phyloP scores from a whole-genome alignment of 176 grass and related monocot genomes.

The Carex kokanica region DNA sequence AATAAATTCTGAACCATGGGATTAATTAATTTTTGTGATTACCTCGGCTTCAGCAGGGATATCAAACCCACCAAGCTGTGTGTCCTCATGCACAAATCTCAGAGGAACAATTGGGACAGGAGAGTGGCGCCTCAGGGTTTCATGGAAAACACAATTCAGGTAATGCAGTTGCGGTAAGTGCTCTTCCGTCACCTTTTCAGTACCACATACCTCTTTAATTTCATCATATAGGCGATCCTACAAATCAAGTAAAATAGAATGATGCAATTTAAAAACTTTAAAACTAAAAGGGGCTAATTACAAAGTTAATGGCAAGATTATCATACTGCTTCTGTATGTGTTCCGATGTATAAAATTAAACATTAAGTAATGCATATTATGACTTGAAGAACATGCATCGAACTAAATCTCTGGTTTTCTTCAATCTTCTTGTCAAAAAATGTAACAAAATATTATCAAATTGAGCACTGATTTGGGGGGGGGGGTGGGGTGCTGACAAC shows the following conservation, averaged over 20 bases:
- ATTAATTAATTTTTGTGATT: slow-evolving; percentile 12
- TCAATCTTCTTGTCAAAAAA: neutral
- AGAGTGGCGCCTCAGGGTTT: slow-evolving; percentile 57
- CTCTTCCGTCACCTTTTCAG: slow-evolving; percentile 49
- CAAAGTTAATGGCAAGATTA: neutral
- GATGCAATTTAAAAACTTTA: neutral
- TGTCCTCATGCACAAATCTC: slow-evolving; percentile 68
- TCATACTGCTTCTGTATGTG: neutral
- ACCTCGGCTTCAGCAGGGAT: slow-evolving; percentile 56
- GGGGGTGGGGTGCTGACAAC: neutral
- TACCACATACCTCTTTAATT: slow-evolving; percentile 51
- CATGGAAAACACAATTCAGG: slow-evolving; percentile 73
- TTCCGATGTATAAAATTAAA: neutral
- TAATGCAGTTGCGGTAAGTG: slow-evolving; percentile 49
- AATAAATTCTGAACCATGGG: neutral
- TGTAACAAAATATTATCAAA: neutral
- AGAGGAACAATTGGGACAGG: slow-evolving; percentile 60
- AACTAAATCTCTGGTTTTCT: neutral
- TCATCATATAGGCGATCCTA: slow-evolving; percentile 67
- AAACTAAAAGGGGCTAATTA: neutral
- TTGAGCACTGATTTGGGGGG: neutral
- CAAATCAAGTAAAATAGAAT: neutral
- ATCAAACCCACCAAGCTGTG: slow-evolving; percentile 52
- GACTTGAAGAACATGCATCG: neutral
- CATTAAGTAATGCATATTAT: neutral